These are phyloP conservation scores for Phytophthora pluvialis DNA, from an alignment of 352 stramenopile genomes.

Conservation along the genomic window DNA sequence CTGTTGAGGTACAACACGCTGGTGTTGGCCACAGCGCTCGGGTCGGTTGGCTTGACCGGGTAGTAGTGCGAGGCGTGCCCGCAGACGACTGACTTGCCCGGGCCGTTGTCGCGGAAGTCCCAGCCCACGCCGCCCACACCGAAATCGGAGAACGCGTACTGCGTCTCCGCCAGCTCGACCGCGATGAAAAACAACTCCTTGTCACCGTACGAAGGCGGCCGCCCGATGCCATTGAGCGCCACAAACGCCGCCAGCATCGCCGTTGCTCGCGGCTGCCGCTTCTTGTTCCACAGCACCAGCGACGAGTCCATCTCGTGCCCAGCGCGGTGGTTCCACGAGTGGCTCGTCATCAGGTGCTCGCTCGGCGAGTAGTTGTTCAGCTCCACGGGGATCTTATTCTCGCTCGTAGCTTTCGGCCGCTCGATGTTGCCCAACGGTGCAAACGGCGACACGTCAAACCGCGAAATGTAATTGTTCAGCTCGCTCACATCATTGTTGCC, in stretches of 20 bases:
- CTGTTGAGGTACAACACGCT: slow-evolving; percentile 73
- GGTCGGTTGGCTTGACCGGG: slow-evolving; percentile 36
- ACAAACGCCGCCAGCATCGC: slow-evolving; percentile 68
- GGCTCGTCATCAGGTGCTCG: slow-evolving; percentile 56
- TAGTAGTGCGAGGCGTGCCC: slow-evolving; percentile 68
- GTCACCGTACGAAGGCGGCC: slow-evolving; percentile 66
- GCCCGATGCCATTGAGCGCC: slow-evolving; percentile 41
- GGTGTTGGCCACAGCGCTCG: slow-evolving; percentile 21
- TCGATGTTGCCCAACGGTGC: slow-evolving; percentile 42
- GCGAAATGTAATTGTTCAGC: slow-evolving; percentile 60
- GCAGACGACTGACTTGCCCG: slow-evolving; percentile 50
- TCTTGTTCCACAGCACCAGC: slow-evolving; percentile 78
- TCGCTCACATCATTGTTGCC: slow-evolving; percentile 34
- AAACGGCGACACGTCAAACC: slow-evolving; percentile 60
- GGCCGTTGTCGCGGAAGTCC: slow-evolving; percentile 43
- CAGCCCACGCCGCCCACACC: slow-evolving; percentile 58
- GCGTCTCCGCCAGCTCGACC: slow-evolving; percentile 68
- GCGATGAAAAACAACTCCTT: slow-evolving; percentile 86
- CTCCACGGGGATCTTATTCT: slow-evolving; percentile 33
- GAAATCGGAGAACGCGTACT: slow-evolving; percentile 75
- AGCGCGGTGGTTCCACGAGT: slow-evolving; percentile 69
- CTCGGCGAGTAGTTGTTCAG: slow-evolving; percentile 58
- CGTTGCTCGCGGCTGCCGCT: slow-evolving; percentile 65
- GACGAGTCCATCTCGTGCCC: slow-evolving; percentile 83
- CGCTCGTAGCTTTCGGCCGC: slow-evolving; percentile 27